Evolutionary conservation across 352 stramenopile genomes (phyloP), one percentile per base, ranked within the genome.

Genomic region (Phytophthora brassicae): DNA sequence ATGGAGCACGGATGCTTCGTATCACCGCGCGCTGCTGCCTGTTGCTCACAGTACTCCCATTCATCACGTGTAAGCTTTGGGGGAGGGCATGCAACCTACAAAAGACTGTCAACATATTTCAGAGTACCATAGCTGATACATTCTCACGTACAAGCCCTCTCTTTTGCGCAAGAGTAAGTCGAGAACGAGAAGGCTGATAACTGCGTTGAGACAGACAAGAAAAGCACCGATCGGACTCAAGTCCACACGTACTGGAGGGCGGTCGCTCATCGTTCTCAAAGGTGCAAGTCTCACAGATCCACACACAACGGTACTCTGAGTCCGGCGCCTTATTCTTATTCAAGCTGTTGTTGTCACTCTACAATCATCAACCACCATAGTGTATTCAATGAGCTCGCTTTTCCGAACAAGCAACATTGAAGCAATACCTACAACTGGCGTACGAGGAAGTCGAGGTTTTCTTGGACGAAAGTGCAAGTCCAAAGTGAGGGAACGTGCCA

Each of bases 281-380:
- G 2, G 87, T 94, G 48, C 87, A 95, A 1, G 62, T 68, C 35
- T 93, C 83, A 29, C 87, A 95, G 4, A 92, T 62, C 87, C 87
- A 95, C 2, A 92, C 75, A 16, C 67, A 68, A 16, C 74, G 77
- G 54, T 90, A 90, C 14, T 71, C 72, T 4, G 60, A 60, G 36
- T 8, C 46, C 48, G 31, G 16, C 5, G n/a, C 28, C 31, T 20
- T 56, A 2, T 23, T 33, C 16, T 4, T 5, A 28, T 7, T 17
- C 36, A 50, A 23, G 1, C 39, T 49, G 0, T 44, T 43, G 4
- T 8, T 33, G 6, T 60, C 51, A 53, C 47, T 28, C 46, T 72
- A 33, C 17, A 48, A 26, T 39, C 38, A 5, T 35, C 42, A 33
- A 49, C 26, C 35, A n/a, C n/a, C n/a, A n/a, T n/a, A n/a, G n/a